Percentiles rank a stretch among this genome's conserved stretches.
Evolutionary conservation across 2,329 filamentous ascomycete species (phyloP).

Genomic region (Fusarium cyanostomum): DNA sequence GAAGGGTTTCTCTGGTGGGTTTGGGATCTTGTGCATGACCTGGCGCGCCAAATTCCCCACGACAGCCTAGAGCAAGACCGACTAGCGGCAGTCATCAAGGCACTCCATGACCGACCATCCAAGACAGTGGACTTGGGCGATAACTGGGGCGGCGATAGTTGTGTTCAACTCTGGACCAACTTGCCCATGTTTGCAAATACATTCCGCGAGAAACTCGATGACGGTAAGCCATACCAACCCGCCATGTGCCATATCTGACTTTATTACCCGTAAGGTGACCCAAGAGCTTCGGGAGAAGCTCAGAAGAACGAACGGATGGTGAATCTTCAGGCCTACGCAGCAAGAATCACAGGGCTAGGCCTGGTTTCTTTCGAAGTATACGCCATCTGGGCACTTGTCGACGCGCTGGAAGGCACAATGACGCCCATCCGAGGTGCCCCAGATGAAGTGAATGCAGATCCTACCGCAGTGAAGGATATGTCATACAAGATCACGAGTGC

Average conservation of each 20-base stretch:
- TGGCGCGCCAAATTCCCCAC: constrained; percentile 33
- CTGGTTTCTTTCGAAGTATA: constrained; percentile 5
- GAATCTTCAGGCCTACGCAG: constrained; percentile 15
- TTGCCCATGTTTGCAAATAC: constrained; percentile 15
- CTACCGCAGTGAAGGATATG: not conserved
- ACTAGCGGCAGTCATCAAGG: constrained; percentile 10
- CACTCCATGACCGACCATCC: constrained; percentile 6
- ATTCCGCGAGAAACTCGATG: constrained; percentile 8
- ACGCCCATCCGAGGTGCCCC: constrained; percentile 19
- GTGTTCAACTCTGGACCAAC: constrained; percentile 1
- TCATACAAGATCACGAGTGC: constrained; percentile 11
- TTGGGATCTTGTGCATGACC: constrained; percentile 36
- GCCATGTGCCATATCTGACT: not conserved
- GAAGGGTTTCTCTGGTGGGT: constrained; percentile 35
- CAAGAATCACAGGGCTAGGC: constrained; percentile 10
- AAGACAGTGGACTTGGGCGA: not conserved
- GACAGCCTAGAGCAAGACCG: constrained; percentile 25
- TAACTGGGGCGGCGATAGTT: not conserved
- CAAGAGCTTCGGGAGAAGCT: not conserved
- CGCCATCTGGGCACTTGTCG: constrained; percentile 26
- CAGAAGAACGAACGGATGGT: constrained; percentile 1
- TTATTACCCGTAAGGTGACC: not conserved
- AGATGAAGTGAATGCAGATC: constrained; percentile 23
- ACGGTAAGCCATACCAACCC: not conserved
- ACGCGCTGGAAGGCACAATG: constrained; percentile 26